Evolutionary conservation across 2,329 filamentous ascomycete species (phyloP).

Genomic region (Fusarium heterosporum): DNA sequence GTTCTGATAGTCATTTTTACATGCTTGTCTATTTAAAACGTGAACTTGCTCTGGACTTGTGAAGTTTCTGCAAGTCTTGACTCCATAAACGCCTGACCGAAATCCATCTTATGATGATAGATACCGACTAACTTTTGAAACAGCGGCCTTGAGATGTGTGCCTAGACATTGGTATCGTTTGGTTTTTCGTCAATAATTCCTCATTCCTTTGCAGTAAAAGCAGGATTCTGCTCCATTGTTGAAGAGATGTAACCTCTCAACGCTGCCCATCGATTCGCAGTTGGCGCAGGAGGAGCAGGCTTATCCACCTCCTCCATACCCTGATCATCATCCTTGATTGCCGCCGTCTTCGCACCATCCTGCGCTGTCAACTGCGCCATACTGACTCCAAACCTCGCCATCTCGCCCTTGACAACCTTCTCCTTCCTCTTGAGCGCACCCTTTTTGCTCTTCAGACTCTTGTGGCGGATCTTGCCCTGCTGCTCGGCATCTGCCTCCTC

Average conservation of each 20-base stretch:
- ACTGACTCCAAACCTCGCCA: conserved; percentile 84
- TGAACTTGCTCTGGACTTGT: neutral
- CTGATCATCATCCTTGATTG: conserved; percentile 27
- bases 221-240: conserved; percentile 90
- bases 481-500: conserved; percentile 59
- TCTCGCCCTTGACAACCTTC: conserved; percentile 81
- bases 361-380: conserved; percentile 76
- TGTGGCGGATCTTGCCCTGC: conserved; percentile 74
- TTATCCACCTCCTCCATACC: conserved; percentile 27
- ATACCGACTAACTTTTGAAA: neutral
- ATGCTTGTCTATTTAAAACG: neutral
- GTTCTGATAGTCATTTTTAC: neutral
- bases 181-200: no score
- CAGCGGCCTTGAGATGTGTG: neutral
- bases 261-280: conserved; percentile 79
- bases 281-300: conserved; percentile 50
- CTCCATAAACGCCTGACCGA: conserved; percentile 39
- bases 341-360: conserved; percentile 28
- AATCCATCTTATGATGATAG: neutral
- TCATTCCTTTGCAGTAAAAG: conserved; percentile 63
- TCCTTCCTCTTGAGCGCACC: conserved; percentile 88
- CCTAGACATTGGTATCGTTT: conserved; percentile 13
- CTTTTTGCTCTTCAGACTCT: conserved; percentile 78
- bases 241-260: conserved; percentile 84
- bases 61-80: conserved; percentile 7